phyloP scores from a whole-genome alignment of 345 rosid genomes.

The Eucalyptus tenuipes region DNA sequence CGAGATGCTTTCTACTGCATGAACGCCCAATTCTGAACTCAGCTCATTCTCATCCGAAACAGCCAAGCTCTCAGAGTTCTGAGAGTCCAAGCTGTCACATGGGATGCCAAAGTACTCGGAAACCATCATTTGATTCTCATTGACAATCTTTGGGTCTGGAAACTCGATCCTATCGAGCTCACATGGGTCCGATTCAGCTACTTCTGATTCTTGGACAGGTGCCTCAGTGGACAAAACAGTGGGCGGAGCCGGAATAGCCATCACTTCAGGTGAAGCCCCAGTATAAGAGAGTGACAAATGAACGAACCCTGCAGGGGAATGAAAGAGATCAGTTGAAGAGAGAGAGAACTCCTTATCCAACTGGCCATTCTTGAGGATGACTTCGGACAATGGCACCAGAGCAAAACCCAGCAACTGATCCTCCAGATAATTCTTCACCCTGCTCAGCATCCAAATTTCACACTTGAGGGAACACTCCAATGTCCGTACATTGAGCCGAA shows the following conservation, averaged over 20 bases:
- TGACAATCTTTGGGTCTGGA: constrained; percentile 86
- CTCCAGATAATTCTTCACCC: constrained; percentile 95
- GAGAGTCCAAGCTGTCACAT: constrained; percentile 43
- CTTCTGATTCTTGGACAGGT: constrained; percentile 24
- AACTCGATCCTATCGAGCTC: constrained; percentile 86
- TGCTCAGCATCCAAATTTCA: constrained; percentile 96
- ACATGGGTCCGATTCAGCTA: constrained; percentile 29
- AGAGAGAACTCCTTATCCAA: constrained; percentile 90
- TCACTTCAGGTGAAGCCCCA: constrained; percentile 88
- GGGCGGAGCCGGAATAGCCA: constrained; percentile 52
- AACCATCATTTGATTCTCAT: constrained; percentile 92
- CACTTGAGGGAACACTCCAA: constrained; percentile 75
- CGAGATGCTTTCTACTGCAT: constrained; percentile 34
- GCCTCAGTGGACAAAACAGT: constrained; percentile 24
- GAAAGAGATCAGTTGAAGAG: constrained; percentile 90
- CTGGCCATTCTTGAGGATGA: constrained; percentile 54
- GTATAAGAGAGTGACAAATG: constrained; percentile 65
- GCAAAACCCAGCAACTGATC: constrained; percentile 94
- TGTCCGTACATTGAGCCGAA: constrained; percentile 55
- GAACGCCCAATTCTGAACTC: constrained; percentile 29
- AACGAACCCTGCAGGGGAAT: constrained; percentile 95
- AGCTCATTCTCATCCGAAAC: constrained; percentile 44
- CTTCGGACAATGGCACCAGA: constrained; percentile 86
- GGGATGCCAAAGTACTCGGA: constrained; percentile 80
- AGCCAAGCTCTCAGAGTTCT: constrained; percentile 54